phyloP scores from a whole-genome alignment of 2,329 filamentous ascomycete genomes.

The Curvularia spicifera region DNA sequence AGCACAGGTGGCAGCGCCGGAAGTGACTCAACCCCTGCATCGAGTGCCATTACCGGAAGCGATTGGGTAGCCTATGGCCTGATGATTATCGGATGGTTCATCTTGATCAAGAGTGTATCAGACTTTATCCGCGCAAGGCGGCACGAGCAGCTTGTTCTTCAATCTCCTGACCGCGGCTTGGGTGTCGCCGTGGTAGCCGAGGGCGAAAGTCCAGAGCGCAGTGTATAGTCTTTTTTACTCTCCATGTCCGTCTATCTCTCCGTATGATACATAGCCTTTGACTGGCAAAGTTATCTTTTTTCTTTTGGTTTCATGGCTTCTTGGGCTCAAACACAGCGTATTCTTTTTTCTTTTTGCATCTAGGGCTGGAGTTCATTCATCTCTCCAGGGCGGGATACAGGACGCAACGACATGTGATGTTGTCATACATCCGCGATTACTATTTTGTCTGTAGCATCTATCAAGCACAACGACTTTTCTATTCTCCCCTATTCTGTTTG shows the following conservation, averaged over 20 bases:
- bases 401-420: neutral
- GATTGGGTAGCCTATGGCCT: constrained; percentile 92
- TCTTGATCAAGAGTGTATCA: constrained; percentile 89
- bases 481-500: too few species aligned
- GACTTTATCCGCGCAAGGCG: constrained; percentile 87
- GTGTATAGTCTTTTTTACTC: constrained; percentile 43
- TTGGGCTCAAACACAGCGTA: constrained; percentile 4
- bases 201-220: constrained; percentile 77
- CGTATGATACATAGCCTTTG: constrained; percentile 1
- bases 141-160: constrained; percentile 91
- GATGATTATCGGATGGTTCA: constrained; percentile 99
- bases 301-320: neutral
- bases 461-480: neutral
- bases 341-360: constrained; percentile 5
- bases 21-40: constrained; percentile 42
- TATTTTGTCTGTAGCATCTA: neutral
- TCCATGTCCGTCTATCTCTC: neutral
- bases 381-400: neutral
- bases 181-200: constrained; percentile 85
- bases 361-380: constrained; percentile 8
- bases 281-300: constrained; percentile 16
- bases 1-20: constrained; percentile 38
- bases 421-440: neutral
- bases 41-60: constrained; percentile 69
- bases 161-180: constrained; percentile 88